These are phyloP conservation scores for Takakia lepidozioides DNA, from an alignment of 225 moss, liverwort and hornwort species.

Conservation along the genomic window DNA sequence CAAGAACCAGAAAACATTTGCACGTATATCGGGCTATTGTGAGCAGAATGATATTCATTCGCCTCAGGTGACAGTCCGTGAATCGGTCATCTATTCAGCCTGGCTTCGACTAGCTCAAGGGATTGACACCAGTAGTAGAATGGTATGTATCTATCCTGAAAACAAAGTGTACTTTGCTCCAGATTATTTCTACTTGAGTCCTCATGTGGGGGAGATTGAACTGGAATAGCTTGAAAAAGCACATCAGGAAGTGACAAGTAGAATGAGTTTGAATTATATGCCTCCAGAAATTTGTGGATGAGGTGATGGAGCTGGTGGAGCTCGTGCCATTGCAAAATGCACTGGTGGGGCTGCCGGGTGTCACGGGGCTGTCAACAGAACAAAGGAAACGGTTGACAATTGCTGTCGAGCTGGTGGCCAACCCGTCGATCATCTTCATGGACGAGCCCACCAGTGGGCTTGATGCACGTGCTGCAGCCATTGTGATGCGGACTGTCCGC, in stretches of 20 bases:
- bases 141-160: conserved; percentile 11
- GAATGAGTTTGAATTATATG: background rate
- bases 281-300: conserved; percentile 40
- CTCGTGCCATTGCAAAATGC: conserved; percentile 29
- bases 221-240: too few relatives aligned
- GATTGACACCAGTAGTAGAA: conserved; percentile 17
- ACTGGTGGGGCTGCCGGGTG: conserved; percentile 38
- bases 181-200: too few relatives aligned
- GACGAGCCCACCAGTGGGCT: too few relatives aligned
- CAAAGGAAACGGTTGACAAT: conserved; percentile 49
- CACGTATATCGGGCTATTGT: conserved; percentile 38
- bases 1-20: conserved; percentile 31
- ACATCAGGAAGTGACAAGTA: too few relatives aligned
- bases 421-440: too few relatives aligned
- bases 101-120: conserved; percentile 46
- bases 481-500: too few relatives aligned
- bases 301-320: conserved; percentile 56
- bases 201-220: too few relatives aligned
- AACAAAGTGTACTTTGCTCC: background rate
- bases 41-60: conserved; percentile 47
- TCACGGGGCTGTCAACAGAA: too few relatives aligned
- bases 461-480: too few relatives aligned
- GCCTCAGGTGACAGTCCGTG: conserved; percentile 45
- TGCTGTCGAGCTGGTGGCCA: too few relatives aligned
- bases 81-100: conserved; percentile 44